Base-by-base conservation (phyloP, 768 basidiomycete genomes). In the Kwoniella newhampshirensis region DNA sequence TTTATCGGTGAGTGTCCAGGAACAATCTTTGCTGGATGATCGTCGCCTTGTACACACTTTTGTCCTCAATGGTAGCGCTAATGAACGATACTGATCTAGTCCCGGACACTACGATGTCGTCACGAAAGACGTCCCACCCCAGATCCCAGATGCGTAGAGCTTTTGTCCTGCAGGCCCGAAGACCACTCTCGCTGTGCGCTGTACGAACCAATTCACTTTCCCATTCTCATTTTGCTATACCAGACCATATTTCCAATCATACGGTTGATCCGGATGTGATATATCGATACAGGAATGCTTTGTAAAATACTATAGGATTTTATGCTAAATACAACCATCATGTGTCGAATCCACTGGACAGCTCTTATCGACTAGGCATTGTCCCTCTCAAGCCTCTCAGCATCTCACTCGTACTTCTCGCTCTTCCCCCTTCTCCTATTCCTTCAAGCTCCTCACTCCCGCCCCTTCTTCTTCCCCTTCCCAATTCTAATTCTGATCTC, bases 61-160 rank as follows among this genome's bases (percentile, higher is more conserved):
- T n/a, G n/a, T n/a, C n/a, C n/a, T n/a, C n/a, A n/a, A n/a, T n/a
- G n/a, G n/a, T n/a, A n/a, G n/a, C n/a, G n/a, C n/a, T n/a, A n/a
- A n/a, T n/a, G n/a, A n/a, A n/a, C n/a, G n/a, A n/a, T n/a, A n/a
- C n/a, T n/a, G 36, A 9, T 9, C 36, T 28, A 90, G 89, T 46
- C 90, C 91, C 18, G 90, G 91, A 8, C 91, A 93, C 73, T 93
- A 89, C 75, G 91, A 93, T 77, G 86, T 91, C 47, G 77, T 89
- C 0, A 66, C 69, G 12, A 71, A 71, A 42, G 67, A 71, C 51
- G 62, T 61, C 2, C 35, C 64, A 28, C 66, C 66, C 39, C 54
- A 25, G 56, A 28, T 48, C 25, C 54, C 12, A 30, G 20, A 21
- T 11, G n/a, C 30, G n/a, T 23, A 42, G 15, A 25, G 13, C 4